phyloP scores from a whole-genome alignment of 2,329 filamentous ascomycete species.

The Penicillium sp. region DNA sequence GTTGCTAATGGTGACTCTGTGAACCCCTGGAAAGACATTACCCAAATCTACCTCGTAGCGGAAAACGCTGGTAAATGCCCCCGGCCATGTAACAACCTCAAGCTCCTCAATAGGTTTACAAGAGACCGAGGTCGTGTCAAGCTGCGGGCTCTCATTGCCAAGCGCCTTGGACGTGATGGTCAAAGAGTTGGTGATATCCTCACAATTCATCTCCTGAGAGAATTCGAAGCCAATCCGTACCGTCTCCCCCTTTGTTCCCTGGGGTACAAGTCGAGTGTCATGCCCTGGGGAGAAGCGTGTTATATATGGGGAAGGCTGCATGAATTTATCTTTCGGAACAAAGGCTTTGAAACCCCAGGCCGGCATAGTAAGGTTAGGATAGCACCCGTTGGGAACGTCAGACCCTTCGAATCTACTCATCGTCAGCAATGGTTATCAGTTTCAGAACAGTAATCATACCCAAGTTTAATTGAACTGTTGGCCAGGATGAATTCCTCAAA shows the following conservation, averaged over 20 bases:
- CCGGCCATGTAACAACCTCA: conserved; percentile 1
- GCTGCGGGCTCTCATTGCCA: conserved; percentile 48
- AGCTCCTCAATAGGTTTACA: conserved; percentile 48
- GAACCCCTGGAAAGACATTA: conserved; percentile 36
- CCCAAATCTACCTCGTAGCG: conserved; percentile 8
- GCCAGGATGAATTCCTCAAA: conserved; percentile 30
- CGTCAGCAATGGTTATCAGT: neutral
- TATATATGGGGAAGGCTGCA: conserved; percentile 60
- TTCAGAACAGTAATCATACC: neutral
- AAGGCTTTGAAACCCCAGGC: conserved; percentile 61
- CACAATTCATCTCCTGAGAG: conserved; percentile 66
- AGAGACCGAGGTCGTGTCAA: conserved; percentile 56
- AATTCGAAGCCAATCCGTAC: conserved; percentile 60
- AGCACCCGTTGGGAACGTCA: conserved; percentile 58
- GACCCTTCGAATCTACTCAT: conserved; percentile 45
- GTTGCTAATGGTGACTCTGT: conserved; percentile 15
- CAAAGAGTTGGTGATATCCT: conserved; percentile 57
- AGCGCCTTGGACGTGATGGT: conserved; percentile 61
- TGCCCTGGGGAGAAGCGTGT: conserved; percentile 67
- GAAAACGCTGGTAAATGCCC: conserved; percentile 1
- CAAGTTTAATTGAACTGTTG: neutral
- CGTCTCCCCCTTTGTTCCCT: conserved; percentile 58
- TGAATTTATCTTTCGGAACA: conserved; percentile 59
- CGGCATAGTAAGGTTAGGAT: conserved; percentile 51
- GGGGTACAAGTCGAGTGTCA: conserved; percentile 53